phyloP scores from a whole-genome alignment of 2,329 filamentous ascomycete species.

The Teratosphaeria gauchensis region DNA sequence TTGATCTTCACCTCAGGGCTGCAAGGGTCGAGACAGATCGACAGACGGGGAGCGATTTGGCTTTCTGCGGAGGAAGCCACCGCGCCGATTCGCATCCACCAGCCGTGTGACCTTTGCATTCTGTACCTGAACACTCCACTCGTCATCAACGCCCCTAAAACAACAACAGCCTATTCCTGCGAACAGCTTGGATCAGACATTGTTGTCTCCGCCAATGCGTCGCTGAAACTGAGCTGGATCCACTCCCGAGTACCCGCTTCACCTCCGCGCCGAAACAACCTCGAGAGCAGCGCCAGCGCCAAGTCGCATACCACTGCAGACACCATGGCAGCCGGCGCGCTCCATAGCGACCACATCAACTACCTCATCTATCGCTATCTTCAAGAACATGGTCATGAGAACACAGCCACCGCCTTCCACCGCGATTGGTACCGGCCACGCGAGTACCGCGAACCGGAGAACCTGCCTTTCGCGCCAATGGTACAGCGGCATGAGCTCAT shows the following conservation, averaged over 20 bases:
- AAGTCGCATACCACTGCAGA: background rate
- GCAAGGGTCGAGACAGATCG: background rate
- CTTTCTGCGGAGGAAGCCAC: background rate
- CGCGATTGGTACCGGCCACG: constrained; percentile 48
- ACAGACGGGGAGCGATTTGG: background rate
- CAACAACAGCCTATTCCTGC: background rate
- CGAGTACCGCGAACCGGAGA: constrained; percentile 43
- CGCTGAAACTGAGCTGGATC: background rate
- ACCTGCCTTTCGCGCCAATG: constrained; percentile 50
- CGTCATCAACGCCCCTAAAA: background rate
- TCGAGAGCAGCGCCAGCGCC: background rate
- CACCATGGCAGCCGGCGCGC: constrained; percentile 15
- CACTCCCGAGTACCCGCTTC: background rate
- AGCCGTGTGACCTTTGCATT: background rate
- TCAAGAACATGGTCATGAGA: constrained; percentile 28
- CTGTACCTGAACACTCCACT: background rate
- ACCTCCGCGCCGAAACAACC: background rate
- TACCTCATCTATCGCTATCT: constrained; percentile 58
- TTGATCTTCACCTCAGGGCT: background rate
- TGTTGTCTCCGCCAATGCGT: background rate
- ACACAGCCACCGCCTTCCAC: constrained; percentile 45
- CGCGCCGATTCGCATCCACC: background rate
- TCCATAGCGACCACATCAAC: constrained; percentile 56
- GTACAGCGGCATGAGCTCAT: constrained; percentile 52
- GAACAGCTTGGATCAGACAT: background rate